Conservation (phyloP, 2,329 filamentous ascomycete species). For the Sphaerostilbella broomeana region DNA sequence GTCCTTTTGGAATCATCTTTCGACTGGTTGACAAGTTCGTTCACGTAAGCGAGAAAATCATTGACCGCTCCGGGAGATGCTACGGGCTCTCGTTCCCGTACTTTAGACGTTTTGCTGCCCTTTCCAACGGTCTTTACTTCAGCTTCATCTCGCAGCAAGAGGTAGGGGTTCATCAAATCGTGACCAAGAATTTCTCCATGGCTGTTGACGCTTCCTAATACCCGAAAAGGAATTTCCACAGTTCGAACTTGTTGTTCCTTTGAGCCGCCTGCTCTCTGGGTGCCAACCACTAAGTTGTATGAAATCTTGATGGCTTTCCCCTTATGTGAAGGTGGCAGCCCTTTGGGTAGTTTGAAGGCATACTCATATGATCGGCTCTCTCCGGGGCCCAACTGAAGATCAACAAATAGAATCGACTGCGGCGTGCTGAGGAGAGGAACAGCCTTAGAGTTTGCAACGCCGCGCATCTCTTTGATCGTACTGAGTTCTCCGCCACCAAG, state of each 20-base stretch:
- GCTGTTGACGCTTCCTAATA: conserved; percentile 86
- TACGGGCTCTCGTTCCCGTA: conserved; percentile 17
- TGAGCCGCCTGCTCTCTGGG: conserved; percentile 72
- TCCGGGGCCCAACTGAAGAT: conserved; percentile 77
- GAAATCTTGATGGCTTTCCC: conserved; percentile 91
- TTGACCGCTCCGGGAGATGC: conserved; percentile 40
- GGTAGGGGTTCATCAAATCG: conserved; percentile 90
- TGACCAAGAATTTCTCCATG: conserved; percentile 86
- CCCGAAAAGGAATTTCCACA: conserved; percentile 88
- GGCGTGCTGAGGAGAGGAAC: conserved; percentile 91
- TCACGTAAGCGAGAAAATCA: conserved; percentile 71
- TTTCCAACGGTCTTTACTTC: conserved; percentile 44
- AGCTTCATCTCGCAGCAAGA: conserved; percentile 79
- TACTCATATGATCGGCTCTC: conserved; percentile 87
- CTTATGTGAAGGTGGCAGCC: conserved; percentile 83
- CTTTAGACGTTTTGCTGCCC: conserved; percentile 22
- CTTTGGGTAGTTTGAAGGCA: conserved; percentile 75
- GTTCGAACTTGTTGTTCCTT: conserved; percentile 79
- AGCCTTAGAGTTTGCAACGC: conserved; percentile 74
- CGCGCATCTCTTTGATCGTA: conserved; percentile 92
- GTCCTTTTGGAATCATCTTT: conserved; percentile 49
- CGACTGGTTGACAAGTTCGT: conserved; percentile 61
- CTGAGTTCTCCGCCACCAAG: conserved; percentile 83
- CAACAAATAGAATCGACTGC: conserved; percentile 92
- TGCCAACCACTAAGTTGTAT: conserved; percentile 87